phyloP scores from a whole-genome alignment of 2,329 filamentous ascomycete genomes.

The Fusarium coffeatum region DNA sequence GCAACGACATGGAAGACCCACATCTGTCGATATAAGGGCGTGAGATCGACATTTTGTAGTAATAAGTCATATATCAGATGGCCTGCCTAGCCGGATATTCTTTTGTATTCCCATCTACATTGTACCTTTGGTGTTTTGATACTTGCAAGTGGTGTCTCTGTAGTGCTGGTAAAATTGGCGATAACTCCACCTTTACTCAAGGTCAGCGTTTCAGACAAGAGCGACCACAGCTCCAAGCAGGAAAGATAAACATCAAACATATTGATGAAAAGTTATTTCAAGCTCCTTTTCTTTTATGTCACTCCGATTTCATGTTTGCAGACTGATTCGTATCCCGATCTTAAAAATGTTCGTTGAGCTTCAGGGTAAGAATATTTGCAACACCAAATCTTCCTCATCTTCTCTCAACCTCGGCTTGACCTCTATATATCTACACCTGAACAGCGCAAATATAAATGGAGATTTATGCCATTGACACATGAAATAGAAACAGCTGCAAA shows the following conservation, averaged over 20 bases:
- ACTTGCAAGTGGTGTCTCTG: background rate
- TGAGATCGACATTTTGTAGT: background rate
- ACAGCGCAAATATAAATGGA: background rate
- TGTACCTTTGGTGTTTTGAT: background rate
- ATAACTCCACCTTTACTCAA: background rate
- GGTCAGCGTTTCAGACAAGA: no score
- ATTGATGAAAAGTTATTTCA: background rate
- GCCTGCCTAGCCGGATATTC: background rate
- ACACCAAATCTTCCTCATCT: background rate
- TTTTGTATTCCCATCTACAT: background rate
- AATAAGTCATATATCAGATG: background rate
- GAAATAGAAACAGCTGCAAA: no score
- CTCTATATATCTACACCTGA: background rate
- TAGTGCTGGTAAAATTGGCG: background rate
- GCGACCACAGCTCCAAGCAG: background rate
- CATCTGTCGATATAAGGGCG: slow-evolving; percentile 43
- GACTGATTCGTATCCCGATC: background rate
- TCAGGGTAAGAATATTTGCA: background rate
- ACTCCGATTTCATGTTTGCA: background rate
- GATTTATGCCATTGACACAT: background rate
- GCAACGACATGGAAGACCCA: slow-evolving; percentile 9
- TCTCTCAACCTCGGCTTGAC: background rate
- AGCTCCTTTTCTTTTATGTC: background rate
- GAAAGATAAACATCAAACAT: background rate
- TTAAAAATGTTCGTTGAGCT: background rate